phyloP scores from a whole-genome alignment of 805 yeast species.

The Schwanniomyces sp. region DNA sequence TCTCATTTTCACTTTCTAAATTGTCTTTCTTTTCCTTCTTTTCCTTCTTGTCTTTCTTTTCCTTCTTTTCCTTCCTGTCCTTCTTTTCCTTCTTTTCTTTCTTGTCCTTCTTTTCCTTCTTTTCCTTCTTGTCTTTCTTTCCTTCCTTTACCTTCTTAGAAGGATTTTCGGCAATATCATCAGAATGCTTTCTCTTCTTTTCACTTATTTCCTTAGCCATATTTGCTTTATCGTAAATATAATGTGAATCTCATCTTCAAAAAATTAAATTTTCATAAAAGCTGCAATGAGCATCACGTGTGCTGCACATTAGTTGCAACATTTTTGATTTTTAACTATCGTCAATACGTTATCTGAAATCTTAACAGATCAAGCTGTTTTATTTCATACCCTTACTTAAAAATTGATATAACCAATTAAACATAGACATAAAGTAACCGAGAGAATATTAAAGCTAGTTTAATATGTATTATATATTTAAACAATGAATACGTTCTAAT shows the following conservation, averaged over 20 bases:
- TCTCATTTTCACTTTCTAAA: constrained; percentile 19
- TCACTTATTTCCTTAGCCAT: constrained; percentile 2
- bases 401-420: no score
- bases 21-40: constrained; percentile 30
- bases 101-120: constrained; percentile 26
- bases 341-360: no score
- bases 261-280: background rate
- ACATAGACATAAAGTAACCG: no score
- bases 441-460: no score
- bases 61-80: constrained; percentile 19
- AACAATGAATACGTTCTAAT: no score
- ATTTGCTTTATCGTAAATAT: background rate
- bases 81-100: constrained; percentile 25
- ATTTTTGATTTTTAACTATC: no score
- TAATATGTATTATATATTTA: no score
- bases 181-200: constrained; percentile 1
- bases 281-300: constrained; percentile 1
- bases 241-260: background rate
- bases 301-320: no score
- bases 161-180: background rate
- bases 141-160: constrained; percentile 1
- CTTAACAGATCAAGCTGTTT: no score
- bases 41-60: constrained; percentile 33
- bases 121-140: constrained; percentile 5
- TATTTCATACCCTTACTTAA: no score